A percentile compares a stretch with the other conserved stretches of the same genome.
Evolutionary conservation across 495 filamentous ascomycete genomes (phyloP).

Genomic region (Talaromyces borbonicus): DNA sequence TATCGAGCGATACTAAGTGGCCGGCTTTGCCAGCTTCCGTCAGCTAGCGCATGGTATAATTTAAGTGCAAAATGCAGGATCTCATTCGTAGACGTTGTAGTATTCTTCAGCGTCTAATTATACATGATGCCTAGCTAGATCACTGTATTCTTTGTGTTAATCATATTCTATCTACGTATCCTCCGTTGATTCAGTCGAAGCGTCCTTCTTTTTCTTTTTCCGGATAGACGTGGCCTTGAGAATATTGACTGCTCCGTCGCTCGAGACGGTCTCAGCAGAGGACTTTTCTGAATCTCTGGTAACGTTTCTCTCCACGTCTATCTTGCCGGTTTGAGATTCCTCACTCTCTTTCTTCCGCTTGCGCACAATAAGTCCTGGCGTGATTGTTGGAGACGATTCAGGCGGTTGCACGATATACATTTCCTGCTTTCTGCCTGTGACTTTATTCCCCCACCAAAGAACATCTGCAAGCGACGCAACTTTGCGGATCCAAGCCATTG

Average conservation of each 20-base stretch:
- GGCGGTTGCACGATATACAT: neutral
- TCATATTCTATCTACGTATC: neutral
- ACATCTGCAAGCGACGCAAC: conserved; percentile 42
- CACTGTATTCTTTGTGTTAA: neutral
- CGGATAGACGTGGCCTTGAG: conserved; percentile 49
- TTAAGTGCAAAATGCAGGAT: too few relatives aligned
- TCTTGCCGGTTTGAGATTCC: conserved; percentile 11
- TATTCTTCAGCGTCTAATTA: too few relatives aligned
- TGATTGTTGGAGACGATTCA: conserved; percentile 4
- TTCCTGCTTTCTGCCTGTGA: conserved; percentile 35
- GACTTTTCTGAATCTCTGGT: conserved; percentile 16
- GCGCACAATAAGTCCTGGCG: conserved; percentile 24
- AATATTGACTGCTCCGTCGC: conserved; percentile 43
- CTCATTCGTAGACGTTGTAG: too few relatives aligned
- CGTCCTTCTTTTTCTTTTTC: conserved; percentile 65
- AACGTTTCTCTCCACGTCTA: conserved; percentile 22
- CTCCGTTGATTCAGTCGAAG: too few relatives aligned
- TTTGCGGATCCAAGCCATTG: conserved; percentile 61
- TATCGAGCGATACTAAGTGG: too few relatives aligned
- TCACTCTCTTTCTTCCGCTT: conserved; percentile 42
- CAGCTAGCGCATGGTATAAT: too few relatives aligned
- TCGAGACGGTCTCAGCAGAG: neutral
- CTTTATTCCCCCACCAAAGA: conserved; percentile 44
- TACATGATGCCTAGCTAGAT: too few relatives aligned
- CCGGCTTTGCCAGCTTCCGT: too few relatives aligned